Percentiles rank a stretch among this genome's conserved stretches.
These are phyloP conservation scores for Jamesozyma piceae DNA, from an alignment of 805 yeast species.

Conservation along the genomic window DNA sequence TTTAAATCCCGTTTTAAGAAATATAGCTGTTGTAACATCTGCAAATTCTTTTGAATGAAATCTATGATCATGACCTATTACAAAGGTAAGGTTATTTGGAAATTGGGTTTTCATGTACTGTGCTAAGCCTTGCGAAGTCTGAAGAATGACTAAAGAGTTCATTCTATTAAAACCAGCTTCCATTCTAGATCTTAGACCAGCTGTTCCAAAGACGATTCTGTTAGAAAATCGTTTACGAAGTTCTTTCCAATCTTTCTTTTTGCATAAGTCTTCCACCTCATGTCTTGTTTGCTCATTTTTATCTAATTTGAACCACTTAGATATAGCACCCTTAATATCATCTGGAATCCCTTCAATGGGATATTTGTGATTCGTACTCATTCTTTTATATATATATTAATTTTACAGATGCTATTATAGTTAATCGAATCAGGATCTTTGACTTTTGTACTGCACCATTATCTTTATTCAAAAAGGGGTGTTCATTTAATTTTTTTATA, in stretches of 20 bases:
- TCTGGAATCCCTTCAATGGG: slow-evolving; percentile 5
- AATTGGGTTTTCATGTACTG: slow-evolving; percentile 33
- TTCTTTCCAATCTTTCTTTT: slow-evolving; percentile 31
- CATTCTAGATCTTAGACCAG: slow-evolving; percentile 83
- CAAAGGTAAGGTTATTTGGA: slow-evolving; percentile 33
- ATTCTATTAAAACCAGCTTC: slow-evolving; percentile 83
- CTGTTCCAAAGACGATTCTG: slow-evolving; percentile 85
- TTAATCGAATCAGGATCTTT: too few relatives aligned
- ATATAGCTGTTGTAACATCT: slow-evolving; percentile 64
- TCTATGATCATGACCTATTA: slow-evolving; percentile 89
- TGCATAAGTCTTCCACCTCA: slow-evolving; percentile 44
- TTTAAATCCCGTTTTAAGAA: slow-evolving; percentile 54
- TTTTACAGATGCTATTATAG: too few relatives aligned
- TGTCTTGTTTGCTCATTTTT: slow-evolving; percentile 39
- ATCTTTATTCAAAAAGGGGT: too few relatives aligned
- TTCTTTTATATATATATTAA: too few relatives aligned
- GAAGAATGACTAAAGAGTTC: slow-evolving; percentile 82
- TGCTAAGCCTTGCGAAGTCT: slow-evolving; percentile 80
- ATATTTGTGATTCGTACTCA: not conserved
- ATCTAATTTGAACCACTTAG: slow-evolving; percentile 27
- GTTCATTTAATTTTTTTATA: too few relatives aligned
- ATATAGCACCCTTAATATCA: slow-evolving; percentile 12
- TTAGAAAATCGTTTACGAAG: slow-evolving; percentile 43
- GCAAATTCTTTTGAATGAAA: slow-evolving; percentile 75
- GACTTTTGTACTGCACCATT: too few relatives aligned